Evolutionary conservation across 1,139 yeast species (phyloP), one percentile per base, ranked within the genome.

Genomic region (Geotrichum europaeum): DNA sequence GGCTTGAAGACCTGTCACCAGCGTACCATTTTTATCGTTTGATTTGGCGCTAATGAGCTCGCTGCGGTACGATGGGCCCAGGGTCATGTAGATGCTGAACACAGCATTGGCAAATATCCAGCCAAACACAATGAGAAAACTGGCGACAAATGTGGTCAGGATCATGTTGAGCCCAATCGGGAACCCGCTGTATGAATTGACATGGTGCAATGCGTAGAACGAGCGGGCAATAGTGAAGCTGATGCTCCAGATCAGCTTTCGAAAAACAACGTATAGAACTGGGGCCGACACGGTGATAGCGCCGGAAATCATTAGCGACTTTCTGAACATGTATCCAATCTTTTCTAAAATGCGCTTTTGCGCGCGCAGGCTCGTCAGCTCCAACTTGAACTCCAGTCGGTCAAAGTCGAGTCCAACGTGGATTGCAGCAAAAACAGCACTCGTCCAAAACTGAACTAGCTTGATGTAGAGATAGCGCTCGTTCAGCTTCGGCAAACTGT

Each of bases 21-120:
- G 76, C 1, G 96, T 86, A 56, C 83, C 85, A 60, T 89, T 80
- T 30, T 59, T 61, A 64, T 88, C 90, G 0, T 85, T 74, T 20
- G 94, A 84, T 56, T 83, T 78, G 6, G 84, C 78, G 52, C 94
- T 85, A 36, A 91, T 79, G 24, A 89, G 84, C 62, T 83, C 84
- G 30, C 86, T 85, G 43, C 89, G 84, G 68, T 87, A 90, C 57
- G 87, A 73, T 66, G 98, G 94, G 0, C 97, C 97, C 63, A 89
- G 81, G 9, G 91, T 81, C 69, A 92, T 81, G 72, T 89, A 92
- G 3, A 90, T 86, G 65, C 83, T 78, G 70, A 84, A 91, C 1
- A 84, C 76, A 62, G 82, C 80, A 71, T 88, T 87, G 43, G 83
- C 74, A 12, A 83, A 63, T 66, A 86, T 91, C 88, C 91, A 87